Percentiles rank a stretch among this genome's conserved stretches.
phyloP scores from a whole-genome alignment of 2,329 filamentous ascomycete species.

The Aureobasidium lini region DNA sequence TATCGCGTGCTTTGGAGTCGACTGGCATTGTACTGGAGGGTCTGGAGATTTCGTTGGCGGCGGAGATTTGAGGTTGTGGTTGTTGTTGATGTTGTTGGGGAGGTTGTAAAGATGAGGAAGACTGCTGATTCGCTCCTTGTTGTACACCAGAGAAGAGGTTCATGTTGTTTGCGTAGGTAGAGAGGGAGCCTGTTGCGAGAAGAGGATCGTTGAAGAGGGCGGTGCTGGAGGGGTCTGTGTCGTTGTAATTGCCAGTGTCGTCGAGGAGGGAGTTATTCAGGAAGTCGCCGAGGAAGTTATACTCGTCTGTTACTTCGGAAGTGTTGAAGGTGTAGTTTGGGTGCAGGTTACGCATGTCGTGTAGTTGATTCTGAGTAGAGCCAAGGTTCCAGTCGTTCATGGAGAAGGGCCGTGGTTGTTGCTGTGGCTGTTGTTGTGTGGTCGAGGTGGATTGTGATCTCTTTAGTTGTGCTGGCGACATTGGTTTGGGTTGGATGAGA shows the following conservation, averaged over 20 bases:
- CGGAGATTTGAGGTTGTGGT: slow-evolving; percentile 26
- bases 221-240: slow-evolving; percentile 30
- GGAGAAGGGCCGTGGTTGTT: slow-evolving; percentile 46
- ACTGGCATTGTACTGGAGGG: slow-evolving; percentile 55
- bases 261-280: slow-evolving; percentile 86
- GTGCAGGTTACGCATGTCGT: slow-evolving; percentile 92
- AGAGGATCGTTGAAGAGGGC: slow-evolving; percentile 55
- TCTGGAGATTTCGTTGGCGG: slow-evolving; percentile 51
- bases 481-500: slow-evolving; percentile 63
- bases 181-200: slow-evolving; percentile 36
- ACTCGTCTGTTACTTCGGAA: slow-evolving; percentile 94
- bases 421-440: slow-evolving; percentile 45
- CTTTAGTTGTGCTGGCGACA: slow-evolving; percentile 59
- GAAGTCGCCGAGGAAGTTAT: slow-evolving; percentile 94
- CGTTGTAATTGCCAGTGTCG: slow-evolving; percentile 42
- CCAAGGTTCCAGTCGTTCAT: slow-evolving; percentile 66
- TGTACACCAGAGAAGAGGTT: slow-evolving; percentile 20
- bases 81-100: slow-evolving; percentile 24
- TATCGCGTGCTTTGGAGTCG: slow-evolving; percentile 65
- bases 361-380: slow-evolving; percentile 71
- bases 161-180: slow-evolving; percentile 36
- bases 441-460: slow-evolving; percentile 19
- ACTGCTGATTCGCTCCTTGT: background rate
- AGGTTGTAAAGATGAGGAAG: slow-evolving; percentile 20
- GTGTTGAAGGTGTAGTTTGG: slow-evolving; percentile 90